Conservation (phyloP, 371 early-diverging fungal species). For the Catenaria anguillulae region DNA sequence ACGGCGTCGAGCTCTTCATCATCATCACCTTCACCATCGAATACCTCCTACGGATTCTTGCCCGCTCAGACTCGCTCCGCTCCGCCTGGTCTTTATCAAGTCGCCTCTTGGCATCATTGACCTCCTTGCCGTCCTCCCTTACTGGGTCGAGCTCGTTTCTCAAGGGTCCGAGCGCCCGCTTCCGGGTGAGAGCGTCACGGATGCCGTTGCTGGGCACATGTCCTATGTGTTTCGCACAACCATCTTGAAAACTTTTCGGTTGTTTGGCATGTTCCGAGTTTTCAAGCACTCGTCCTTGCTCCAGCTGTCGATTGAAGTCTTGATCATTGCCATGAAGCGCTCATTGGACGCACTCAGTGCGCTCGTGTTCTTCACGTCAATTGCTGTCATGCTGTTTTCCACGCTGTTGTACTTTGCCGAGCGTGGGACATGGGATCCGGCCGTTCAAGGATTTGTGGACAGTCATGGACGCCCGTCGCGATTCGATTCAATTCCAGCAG, state of each 20-base stretch:
- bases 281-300: constrained; percentile 58
- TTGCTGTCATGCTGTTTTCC: constrained; percentile 54
- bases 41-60: constrained; percentile 47
- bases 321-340: constrained; percentile 63
- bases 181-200: not conserved
- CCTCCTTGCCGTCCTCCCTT: constrained; percentile 63
- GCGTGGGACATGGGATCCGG: constrained; percentile 60
- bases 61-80: constrained; percentile 46
- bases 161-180: constrained; percentile 15
- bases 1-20: constrained; percentile 56
- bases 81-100: constrained; percentile 24
- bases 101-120: constrained; percentile 59
- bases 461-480: constrained; percentile 43
- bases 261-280: constrained; percentile 63
- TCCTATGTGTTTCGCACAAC: constrained; percentile 69
- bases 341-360: constrained; percentile 64
- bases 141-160: constrained; percentile 55
- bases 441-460: constrained; percentile 48
- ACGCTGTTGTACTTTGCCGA: constrained; percentile 74
- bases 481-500: constrained; percentile 69
- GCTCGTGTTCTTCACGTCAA: constrained; percentile 57
- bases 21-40: constrained; percentile 64
- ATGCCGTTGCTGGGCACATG: not conserved
- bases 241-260: constrained; percentile 58
- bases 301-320: constrained; percentile 63